Percentiles rank a stretch among this genome's conserved stretches.
phyloP scores from a whole-genome alignment of 192 early-diverging fungal species.

The Entophlyctis helioformis region DNA sequence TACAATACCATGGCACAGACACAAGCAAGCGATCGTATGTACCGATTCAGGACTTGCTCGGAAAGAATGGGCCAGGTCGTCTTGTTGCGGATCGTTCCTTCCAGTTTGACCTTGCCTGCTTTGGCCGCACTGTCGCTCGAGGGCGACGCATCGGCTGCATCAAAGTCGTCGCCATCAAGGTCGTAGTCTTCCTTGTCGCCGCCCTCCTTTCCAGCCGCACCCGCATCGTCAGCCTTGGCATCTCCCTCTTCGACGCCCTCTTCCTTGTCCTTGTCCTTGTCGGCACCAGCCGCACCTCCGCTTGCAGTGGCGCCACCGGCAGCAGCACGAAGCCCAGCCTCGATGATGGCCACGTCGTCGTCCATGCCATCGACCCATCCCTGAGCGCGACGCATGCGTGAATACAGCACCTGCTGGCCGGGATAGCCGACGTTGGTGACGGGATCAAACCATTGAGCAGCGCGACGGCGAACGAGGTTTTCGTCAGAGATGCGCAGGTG shows the following conservation, averaged over 20 bases:
- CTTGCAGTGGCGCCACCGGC: not conserved
- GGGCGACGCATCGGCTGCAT: not conserved
- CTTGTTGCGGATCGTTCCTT: constrained; percentile 14
- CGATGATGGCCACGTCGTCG: constrained; percentile 11
- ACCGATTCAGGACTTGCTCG: constrained; percentile 28
- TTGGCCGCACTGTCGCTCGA: not conserved
- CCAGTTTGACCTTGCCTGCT: constrained; percentile 1
- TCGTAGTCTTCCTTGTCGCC: constrained; percentile 12
- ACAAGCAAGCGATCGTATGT: not conserved
- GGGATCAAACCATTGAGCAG: constrained; percentile 26
- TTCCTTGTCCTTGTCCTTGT: not conserved
- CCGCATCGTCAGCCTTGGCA: constrained; percentile 1
- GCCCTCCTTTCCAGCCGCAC: constrained; percentile 13
- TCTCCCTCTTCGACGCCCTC: constrained; percentile 12
- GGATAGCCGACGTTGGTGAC: constrained; percentile 26
- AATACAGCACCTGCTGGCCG: constrained; percentile 28
- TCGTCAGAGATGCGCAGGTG: constrained; percentile 19
- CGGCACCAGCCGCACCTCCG: not conserved
- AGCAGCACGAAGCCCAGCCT: too few species aligned
- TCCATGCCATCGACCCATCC: constrained; percentile 18
- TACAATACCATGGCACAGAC: not conserved
- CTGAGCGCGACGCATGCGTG: constrained; percentile 15
- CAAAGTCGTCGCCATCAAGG: constrained; percentile 8
- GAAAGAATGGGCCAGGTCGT: constrained; percentile 21
- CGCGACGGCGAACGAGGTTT: constrained; percentile 16